These are phyloP conservation scores for Colletotrichum costaricense DNA, from an alignment of 2,329 filamentous ascomycete genomes.

Conservation along the genomic window DNA sequence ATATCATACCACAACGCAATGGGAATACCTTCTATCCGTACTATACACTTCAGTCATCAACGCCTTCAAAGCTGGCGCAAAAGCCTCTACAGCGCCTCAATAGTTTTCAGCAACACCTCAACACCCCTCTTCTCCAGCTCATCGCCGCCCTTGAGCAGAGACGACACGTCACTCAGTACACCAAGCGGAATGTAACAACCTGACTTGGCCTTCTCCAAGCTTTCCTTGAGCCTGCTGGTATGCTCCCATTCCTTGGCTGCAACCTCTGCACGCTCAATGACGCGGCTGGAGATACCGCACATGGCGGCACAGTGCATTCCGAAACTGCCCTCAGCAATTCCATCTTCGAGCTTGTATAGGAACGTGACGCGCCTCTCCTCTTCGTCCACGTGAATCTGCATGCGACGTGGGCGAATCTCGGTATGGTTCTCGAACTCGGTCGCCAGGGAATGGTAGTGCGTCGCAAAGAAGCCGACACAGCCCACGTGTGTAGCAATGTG, in stretches of 20 bases:
- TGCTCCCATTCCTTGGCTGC: constrained; percentile 96
- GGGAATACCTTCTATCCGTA: background rate
- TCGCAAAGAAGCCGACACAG: constrained; percentile 96
- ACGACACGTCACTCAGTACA: constrained; percentile 87
- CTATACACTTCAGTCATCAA: background rate
- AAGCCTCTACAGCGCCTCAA: constrained; percentile 63
- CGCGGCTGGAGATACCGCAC: constrained; percentile 88
- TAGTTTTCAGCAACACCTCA: constrained; percentile 69
- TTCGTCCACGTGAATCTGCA: constrained; percentile 95
- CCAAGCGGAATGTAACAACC: constrained; percentile 88
- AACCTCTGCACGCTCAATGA: constrained; percentile 88
- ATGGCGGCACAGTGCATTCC: constrained; percentile 99
- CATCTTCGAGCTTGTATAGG: constrained; percentile 91
- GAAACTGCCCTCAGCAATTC: constrained; percentile 95
- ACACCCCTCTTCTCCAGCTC: constrained; percentile 64
- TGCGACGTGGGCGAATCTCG: constrained; percentile 85
- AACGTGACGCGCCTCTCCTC: constrained; percentile 90
- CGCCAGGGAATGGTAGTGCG: constrained; percentile 94
- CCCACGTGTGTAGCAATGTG: constrained; percentile 94
- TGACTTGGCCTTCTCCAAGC: constrained; percentile 81
- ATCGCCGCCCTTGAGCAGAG: constrained; percentile 72
- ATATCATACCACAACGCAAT: background rate
- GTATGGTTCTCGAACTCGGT: constrained; percentile 91
- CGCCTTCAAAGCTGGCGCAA: background rate
- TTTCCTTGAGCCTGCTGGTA: constrained; percentile 89